Evolutionary conservation across 1,284 basidiomycete species (phyloP), one percentile per base, ranked within the genome.

Genomic region (Cystobasidium slooffiae): DNA sequence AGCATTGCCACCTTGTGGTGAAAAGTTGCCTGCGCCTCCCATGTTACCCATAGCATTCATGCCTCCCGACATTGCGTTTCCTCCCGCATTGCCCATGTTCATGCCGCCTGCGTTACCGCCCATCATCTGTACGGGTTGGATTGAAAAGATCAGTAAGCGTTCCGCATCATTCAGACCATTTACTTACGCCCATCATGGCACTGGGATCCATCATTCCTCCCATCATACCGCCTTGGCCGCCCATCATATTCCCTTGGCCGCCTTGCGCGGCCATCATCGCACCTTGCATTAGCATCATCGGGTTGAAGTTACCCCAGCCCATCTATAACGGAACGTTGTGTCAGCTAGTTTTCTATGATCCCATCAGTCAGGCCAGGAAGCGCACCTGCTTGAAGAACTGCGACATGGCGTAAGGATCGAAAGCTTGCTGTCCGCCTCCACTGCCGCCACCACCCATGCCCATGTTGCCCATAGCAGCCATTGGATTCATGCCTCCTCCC

Each of bases 351-450:
- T 7, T 53, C 16, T 7, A 37, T 20, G 20, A 10, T 44, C 5
- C 31, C 1, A 7, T 14, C 14, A 37, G 24, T 14, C n/a, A 53
- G 47, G 37, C 41, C 58, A 44, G 39, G 59, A 22, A n/a, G 39
- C 55, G 24, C 62, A 66, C 70, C 66, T 74, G 72, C 55, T 76
- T 75, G 55, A 75, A 75, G 75, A 75, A 76, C 43, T 70, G 67
- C 9, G 75, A 75, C 75, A 76, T 76, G 43, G 66, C 67, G 24
- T 65, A 69, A 20, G 75, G 75, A 39, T 76, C 75, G 37, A 76
- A 76, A 46, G 61, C 65, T 31, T 62, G 59, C 46, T 66, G 62
- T 24, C 67, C 55, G 51, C 47, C 59, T 5, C 62, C 69, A 74
- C 68, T 74, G n/a, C 67, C 75, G 22, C 22, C 47, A 46, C 52